Percentiles rank a stretch among this genome's conserved stretches.
Conservation (phyloP, 257 asterid species). For the Plantago major region DNA sequence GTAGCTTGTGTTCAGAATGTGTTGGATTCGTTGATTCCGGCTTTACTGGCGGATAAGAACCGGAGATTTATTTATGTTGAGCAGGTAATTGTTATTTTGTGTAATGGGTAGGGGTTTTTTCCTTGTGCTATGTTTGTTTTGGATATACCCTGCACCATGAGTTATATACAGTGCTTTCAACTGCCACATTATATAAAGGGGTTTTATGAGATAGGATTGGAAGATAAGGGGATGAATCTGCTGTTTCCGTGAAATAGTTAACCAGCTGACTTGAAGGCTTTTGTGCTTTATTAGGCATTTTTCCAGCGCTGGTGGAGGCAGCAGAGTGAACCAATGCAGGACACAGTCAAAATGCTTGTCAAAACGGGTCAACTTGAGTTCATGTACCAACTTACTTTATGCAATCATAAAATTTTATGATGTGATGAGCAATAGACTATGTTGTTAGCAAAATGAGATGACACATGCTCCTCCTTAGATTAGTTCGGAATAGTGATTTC, state of each 20-base stretch:
- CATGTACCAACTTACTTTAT: conserved; percentile 43
- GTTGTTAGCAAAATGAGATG: not conserved
- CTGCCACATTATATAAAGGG: too few species aligned
- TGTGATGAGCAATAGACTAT: not conserved
- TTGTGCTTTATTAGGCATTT: conserved; percentile 54
- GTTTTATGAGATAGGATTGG: too few species aligned
- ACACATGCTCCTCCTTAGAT: not conserved
- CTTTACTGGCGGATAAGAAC: conserved; percentile 71
- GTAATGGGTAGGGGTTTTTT: not conserved
- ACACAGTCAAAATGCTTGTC: conserved; percentile 56
- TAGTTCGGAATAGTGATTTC: not conserved
- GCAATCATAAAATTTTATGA: not conserved
- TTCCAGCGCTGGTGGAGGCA: conserved; percentile 98
- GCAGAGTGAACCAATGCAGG: conserved; percentile 62
- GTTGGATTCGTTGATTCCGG: conserved; percentile 84
- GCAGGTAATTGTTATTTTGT: conserved; percentile 35
- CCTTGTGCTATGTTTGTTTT: too few species aligned
- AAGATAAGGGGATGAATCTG: not conserved
- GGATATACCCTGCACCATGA: too few species aligned
- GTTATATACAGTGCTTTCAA: too few species aligned
- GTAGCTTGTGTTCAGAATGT: conserved; percentile 94
- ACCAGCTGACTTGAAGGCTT: not conserved
- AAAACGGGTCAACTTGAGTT: conserved; percentile 88
- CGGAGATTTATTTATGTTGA: conserved; percentile 84
- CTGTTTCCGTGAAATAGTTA: not conserved